phyloP scores from a whole-genome alignment of 2,329 filamentous ascomycete species.

The Colletotrichum lindemuthianum region DNA sequence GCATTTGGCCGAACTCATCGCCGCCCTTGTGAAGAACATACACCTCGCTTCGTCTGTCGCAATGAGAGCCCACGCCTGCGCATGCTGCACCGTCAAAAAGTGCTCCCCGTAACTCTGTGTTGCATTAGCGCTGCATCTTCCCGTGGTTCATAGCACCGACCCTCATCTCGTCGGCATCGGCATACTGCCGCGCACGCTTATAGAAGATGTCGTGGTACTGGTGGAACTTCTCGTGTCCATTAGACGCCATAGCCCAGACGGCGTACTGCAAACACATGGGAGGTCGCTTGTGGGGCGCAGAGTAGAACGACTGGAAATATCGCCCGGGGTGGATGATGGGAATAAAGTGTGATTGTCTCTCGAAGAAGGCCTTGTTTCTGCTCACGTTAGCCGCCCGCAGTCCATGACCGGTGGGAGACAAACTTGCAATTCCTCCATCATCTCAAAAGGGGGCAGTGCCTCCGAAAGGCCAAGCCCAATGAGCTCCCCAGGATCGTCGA shows the following conservation, averaged over 20 bases:
- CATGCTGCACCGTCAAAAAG: conserved; percentile 81
- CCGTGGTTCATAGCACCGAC: conserved; percentile 43
- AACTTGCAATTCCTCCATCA: conserved; percentile 83
- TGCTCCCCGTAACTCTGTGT: conserved; percentile 76
- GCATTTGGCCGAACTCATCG: conserved; percentile 80
- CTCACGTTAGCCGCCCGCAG: conserved; percentile 20
- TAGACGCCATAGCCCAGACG: conserved; percentile 85
- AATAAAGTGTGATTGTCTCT: conserved; percentile 74
- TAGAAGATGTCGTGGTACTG: conserved; percentile 83
- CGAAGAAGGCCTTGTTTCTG: conserved; percentile 80
- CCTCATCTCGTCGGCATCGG: conserved; percentile 86
- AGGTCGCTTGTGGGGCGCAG: conserved; percentile 77
- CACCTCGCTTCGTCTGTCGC: conserved; percentile 83
- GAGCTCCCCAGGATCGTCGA: conserved; percentile 53
- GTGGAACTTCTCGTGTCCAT: conserved; percentile 76
- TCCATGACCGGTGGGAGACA: neutral
- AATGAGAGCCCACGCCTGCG: conserved; percentile 82
- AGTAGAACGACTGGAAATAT: conserved; percentile 79
- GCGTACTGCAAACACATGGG: conserved; percentile 86
- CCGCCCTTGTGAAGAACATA: conserved; percentile 86
- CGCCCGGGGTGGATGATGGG: conserved; percentile 83
- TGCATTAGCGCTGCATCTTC: neutral
- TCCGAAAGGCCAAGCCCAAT: conserved; percentile 86
- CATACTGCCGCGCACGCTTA: conserved; percentile 81
- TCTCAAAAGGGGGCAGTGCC: conserved; percentile 78